A percentile compares a stretch with the other conserved stretches of the same genome.
These are phyloP conservation scores for Pezicula rhizophila DNA, from an alignment of 2,329 filamentous ascomycete genomes.

Conservation along the genomic window DNA sequence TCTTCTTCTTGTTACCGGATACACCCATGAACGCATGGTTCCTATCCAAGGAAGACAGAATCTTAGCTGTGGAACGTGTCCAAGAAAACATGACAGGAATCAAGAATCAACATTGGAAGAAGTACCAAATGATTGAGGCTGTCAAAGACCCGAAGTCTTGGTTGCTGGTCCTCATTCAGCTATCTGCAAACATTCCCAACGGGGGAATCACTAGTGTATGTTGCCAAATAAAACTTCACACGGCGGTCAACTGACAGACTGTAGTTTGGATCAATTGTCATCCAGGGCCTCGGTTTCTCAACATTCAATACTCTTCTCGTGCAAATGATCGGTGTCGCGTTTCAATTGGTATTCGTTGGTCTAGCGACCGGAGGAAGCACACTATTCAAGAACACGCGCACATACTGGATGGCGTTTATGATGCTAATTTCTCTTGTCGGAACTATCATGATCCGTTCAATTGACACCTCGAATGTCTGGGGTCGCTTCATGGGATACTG, in stretches of 20 bases:
- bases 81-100: slow-evolving; percentile 10
- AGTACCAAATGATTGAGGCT: slow-evolving; percentile 32
- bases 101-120: slow-evolving; percentile 29
- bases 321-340: neutral
- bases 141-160: slow-evolving; percentile 30
- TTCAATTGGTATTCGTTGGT: neutral
- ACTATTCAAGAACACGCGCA: neutral
- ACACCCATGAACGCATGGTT: slow-evolving; percentile 38
- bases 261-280: neutral
- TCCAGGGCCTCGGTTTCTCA: slow-evolving; percentile 1
- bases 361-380: neutral
- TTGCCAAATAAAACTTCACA: neutral
- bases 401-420: neutral
- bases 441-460: slow-evolving; percentile 16
- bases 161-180: slow-evolving; percentile 16
- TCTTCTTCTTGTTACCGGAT: slow-evolving; percentile 42
- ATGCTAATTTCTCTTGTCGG: slow-evolving; percentile 13
- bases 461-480: slow-evolving; percentile 8
- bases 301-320: neutral
- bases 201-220: slow-evolving; percentile 33
- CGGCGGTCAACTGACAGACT: neutral
- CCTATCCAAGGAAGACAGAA: slow-evolving; percentile 32
- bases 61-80: slow-evolving; percentile 23
- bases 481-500: slow-evolving; percentile 19
- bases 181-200: slow-evolving; percentile 31